These are phyloP conservation scores for Fistulinella prunicolor DNA, from an alignment of 768 basidiomycete species.

Conservation along the genomic window DNA sequence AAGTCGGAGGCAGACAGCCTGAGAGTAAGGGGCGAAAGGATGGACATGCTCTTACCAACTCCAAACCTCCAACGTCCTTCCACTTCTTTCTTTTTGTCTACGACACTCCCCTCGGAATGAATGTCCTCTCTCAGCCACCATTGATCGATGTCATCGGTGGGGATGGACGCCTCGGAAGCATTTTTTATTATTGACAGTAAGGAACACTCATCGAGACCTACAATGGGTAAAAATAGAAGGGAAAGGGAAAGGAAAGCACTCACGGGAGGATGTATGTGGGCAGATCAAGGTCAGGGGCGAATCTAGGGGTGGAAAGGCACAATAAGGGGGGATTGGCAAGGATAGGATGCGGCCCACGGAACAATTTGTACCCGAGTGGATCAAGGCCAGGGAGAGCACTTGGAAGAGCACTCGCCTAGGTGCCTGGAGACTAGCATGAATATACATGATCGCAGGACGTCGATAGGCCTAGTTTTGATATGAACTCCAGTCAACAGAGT, in stretches of 20 bases:
- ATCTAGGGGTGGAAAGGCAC: not conserved
- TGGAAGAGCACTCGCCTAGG: no score
- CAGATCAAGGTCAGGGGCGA: not conserved
- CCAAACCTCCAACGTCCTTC: not conserved
- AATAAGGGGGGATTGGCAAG: not conserved
- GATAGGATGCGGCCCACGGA: no score
- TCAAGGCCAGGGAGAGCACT: no score
- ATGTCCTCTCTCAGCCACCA: not conserved
- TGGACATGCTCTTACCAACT: no score
- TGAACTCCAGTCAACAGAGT: no score
- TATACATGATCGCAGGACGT: no score
- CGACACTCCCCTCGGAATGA: not conserved
- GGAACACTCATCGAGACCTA: no score
- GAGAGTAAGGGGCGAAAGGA: not conserved
- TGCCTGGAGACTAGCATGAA: no score
- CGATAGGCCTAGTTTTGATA: no score
- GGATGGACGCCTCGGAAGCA: no score
- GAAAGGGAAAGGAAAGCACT: not conserved
- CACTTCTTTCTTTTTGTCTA: not conserved
- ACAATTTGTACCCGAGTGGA: not conserved
- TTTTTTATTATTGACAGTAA: no score
- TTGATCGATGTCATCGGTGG: not conserved
- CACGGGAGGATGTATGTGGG: not conserved
- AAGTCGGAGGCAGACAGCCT: not conserved
- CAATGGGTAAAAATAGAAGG: not conserved